These are phyloP conservation scores for Coemansia sp. DNA, from an alignment of 192 early-diverging fungal species.

Conservation along the genomic window DNA sequence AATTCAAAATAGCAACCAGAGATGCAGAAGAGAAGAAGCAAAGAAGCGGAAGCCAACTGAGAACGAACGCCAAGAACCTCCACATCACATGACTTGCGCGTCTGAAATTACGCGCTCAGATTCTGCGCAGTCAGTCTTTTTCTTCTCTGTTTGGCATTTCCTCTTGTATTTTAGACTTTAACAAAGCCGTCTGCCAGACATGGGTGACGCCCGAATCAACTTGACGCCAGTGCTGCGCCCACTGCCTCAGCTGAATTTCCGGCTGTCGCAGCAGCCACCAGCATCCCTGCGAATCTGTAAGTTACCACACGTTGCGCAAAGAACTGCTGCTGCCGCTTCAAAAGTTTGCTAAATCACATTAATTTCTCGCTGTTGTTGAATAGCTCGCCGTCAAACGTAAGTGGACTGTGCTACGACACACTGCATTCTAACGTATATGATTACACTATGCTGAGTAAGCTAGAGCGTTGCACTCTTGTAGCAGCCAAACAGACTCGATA, in stretches of 20 bases:
- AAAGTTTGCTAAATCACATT: background rate
- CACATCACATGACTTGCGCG: background rate
- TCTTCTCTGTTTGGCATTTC: background rate
- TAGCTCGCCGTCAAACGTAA: slow-evolving; percentile 14
- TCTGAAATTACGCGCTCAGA: background rate
- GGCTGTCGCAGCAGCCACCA: slow-evolving; percentile 41
- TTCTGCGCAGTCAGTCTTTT: slow-evolving; percentile 1
- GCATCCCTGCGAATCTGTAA: slow-evolving; percentile 15
- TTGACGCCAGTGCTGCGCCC: slow-evolving; percentile 21
- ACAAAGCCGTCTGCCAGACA: background rate
- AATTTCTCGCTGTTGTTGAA: background rate
- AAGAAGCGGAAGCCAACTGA: background rate
- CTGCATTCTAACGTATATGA: background rate
- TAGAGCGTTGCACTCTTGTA: background rate
- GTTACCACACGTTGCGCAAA: background rate
- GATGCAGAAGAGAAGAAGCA: background rate
- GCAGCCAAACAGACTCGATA: slow-evolving; percentile 41
- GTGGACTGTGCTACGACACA: background rate
- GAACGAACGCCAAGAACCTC: slow-evolving; percentile 2
- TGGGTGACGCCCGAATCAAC: slow-evolving; percentile 18
- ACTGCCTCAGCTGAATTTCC: slow-evolving; percentile 35
- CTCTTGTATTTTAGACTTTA: background rate
- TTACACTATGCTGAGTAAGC: background rate
- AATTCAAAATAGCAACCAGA: background rate
- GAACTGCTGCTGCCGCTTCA: background rate